phyloP scores from a whole-genome alignment of 2,329 filamentous ascomycete genomes.

The Alternaria sp. region DNA sequence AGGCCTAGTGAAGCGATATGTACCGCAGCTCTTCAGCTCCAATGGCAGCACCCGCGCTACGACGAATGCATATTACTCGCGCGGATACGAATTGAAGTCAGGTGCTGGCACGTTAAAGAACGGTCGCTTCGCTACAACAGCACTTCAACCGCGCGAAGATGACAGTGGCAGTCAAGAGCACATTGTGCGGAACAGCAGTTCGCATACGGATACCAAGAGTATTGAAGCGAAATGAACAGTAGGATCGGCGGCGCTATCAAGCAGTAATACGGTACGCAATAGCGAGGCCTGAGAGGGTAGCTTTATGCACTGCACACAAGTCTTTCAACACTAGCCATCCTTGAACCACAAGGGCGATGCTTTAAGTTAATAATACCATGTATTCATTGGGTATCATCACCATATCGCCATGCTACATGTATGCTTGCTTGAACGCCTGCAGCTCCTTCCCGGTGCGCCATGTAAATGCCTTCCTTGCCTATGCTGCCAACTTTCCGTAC shows the following conservation, averaged over 20 bases:
- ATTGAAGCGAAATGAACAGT: not conserved
- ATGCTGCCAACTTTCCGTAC: not conserved
- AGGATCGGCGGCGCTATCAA: not conserved
- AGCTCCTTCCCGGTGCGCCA: conserved; percentile 9
- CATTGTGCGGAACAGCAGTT: not conserved
- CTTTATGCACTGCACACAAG: too few species aligned
- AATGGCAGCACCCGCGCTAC: not conserved
- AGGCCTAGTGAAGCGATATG: not conserved
- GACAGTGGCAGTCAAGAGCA: not conserved
- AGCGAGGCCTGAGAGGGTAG: not conserved
- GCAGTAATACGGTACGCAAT: not conserved
- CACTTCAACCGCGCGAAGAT: not conserved
- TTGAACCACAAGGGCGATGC: not conserved
- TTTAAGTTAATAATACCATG: conserved; percentile 9
- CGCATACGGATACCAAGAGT: not conserved
- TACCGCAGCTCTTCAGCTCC: not conserved
- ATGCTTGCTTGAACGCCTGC: conserved; percentile 7
- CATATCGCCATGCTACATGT: not conserved
- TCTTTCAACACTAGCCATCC: not conserved
- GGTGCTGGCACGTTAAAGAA: not conserved
- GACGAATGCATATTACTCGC: not conserved
- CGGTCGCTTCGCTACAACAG: not conserved
- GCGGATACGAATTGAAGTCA: not conserved
- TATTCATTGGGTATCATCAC: conserved; percentile 16
- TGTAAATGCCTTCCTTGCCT: conserved; percentile 9